phyloP scores from a whole-genome alignment of 148 eudicot species.

The Simmondsia chinensis region DNA sequence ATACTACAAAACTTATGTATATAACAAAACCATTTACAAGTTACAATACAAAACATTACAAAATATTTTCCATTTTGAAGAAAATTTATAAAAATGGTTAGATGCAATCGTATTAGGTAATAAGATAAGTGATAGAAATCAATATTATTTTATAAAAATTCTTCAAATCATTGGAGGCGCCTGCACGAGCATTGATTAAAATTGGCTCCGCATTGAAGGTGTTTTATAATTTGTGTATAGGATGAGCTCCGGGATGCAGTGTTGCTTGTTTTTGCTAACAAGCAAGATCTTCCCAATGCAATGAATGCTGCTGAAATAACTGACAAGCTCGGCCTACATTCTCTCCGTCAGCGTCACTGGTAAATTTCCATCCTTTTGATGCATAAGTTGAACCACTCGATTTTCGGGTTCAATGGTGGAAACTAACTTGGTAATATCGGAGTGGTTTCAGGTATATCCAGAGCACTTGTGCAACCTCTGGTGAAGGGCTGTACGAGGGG shows the following conservation, averaged over 20 bases:
- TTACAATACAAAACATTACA: too few species aligned
- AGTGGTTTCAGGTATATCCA: constrained; percentile 50
- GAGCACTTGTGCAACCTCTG: constrained; percentile 75
- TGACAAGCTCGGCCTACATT: constrained; percentile 69
- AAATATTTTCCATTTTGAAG: too few species aligned
- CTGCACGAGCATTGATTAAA: too few species aligned
- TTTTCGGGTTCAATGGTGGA: background rate
- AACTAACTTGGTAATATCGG: background rate
- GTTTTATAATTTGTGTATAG: constrained; percentile 14
- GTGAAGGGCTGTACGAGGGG: constrained; percentile 70
- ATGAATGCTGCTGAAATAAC: constrained; percentile 80
- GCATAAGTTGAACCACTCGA: background rate
- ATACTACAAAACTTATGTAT: too few species aligned
- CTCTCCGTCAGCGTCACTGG: constrained; percentile 80
- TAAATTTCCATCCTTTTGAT: constrained; percentile 1
- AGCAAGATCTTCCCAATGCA: constrained; percentile 76
- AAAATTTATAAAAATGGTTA: too few species aligned
- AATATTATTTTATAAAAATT: too few species aligned
- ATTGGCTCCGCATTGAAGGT: background rate
- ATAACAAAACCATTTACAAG: too few species aligned
- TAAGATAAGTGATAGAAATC: too few species aligned
- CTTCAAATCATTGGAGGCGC: too few species aligned
- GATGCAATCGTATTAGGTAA: too few species aligned
- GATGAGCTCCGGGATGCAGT: constrained; percentile 74
- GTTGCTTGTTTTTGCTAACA: constrained; percentile 70